Percentiles rank a stretch among this genome's conserved stretches.
Conservation (phyloP, 176 grass and related monocot genomes). For the Carex kokanica region DNA sequence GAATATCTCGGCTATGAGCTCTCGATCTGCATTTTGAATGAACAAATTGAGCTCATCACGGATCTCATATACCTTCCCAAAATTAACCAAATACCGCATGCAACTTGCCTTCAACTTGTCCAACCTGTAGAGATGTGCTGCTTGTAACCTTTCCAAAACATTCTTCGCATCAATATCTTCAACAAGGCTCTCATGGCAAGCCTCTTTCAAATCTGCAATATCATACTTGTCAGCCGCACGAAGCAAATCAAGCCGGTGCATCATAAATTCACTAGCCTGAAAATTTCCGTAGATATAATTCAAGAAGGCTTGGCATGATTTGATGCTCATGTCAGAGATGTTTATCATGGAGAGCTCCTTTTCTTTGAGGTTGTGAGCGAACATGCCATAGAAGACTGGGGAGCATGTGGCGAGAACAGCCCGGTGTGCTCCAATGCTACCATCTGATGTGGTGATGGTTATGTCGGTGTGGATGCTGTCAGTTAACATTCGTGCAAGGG, state of each 20-base stretch:
- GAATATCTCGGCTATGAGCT: conserved; percentile 81
- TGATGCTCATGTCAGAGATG: conserved; percentile 84
- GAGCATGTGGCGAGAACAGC: conserved; percentile 65
- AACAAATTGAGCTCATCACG: conserved; percentile 62
- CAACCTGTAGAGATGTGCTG: conserved; percentile 52
- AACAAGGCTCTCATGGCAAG: conserved; percentile 70
- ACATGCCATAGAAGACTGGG: conserved; percentile 87
- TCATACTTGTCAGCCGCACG: conserved; percentile 89
- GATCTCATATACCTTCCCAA: conserved; percentile 94
- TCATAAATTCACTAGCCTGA: conserved; percentile 55
- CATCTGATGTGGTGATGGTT: conserved; percentile 64
- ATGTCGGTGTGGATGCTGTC: conserved; percentile 82
- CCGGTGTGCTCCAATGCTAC: conserved; percentile 74
- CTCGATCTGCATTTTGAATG: conserved; percentile 68
- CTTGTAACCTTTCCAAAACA: conserved; percentile 79
- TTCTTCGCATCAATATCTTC: conserved; percentile 73
- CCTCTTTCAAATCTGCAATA: conserved; percentile 74
- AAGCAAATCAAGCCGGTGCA: conserved; percentile 66
- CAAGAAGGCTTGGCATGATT: conserved; percentile 74
- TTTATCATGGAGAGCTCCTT: conserved; percentile 70
- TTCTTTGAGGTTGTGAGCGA: conserved; percentile 86
- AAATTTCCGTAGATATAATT: conserved; percentile 81
- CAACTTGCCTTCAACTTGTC: conserved; percentile 66
- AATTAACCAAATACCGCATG: conserved; percentile 77
- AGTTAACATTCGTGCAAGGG: conserved; percentile 56